A percentile compares a stretch with the other conserved stretches of the same genome.
Conservation (phyloP, 768 basidiomycete species). For the Heimioporus sp. region DNA sequence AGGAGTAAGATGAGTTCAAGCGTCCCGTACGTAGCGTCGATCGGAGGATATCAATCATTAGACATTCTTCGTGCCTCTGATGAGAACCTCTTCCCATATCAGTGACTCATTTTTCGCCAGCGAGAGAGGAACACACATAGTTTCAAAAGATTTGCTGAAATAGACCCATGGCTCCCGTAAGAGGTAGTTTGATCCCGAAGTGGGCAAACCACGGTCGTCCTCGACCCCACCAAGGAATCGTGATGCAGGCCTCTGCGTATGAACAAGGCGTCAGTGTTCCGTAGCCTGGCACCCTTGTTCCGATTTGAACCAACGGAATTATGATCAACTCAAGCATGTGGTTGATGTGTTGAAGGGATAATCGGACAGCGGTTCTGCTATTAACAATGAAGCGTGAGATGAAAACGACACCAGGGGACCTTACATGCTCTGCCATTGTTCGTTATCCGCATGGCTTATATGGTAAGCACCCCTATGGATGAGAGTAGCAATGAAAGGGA, state of each 20-base stretch:
- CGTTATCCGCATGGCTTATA: slow-evolving; percentile 54
- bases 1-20: no score
- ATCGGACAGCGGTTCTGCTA: slow-evolving; percentile 58
- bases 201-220: slow-evolving; percentile 39
- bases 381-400: slow-evolving; percentile 47
- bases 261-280: slow-evolving; percentile 24
- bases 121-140: slow-evolving; percentile 31
- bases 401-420: slow-evolving; percentile 46
- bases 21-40: no score
- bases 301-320: not conserved
- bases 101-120: not conserved
- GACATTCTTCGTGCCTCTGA: slow-evolving; percentile 57
- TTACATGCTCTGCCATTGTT: slow-evolving; percentile 47
- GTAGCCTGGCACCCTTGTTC: not conserved
- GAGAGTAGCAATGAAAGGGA: no score
- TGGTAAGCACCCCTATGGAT: slow-evolving; percentile 71
- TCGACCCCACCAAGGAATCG: slow-evolving; percentile 45
- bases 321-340: slow-evolving; percentile 39
- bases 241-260: slow-evolving; percentile 61
- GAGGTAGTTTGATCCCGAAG: slow-evolving; percentile 41
- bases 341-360: slow-evolving; percentile 59
- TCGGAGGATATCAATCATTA: slow-evolving; percentile 58
- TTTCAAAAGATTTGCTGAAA: slow-evolving; percentile 26
- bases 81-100: slow-evolving; percentile 35
- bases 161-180: slow-evolving; percentile 43